phyloP scores from a whole-genome alignment of 371 early-diverging fungal species.

The Saksenaea oblongispora region DNA sequence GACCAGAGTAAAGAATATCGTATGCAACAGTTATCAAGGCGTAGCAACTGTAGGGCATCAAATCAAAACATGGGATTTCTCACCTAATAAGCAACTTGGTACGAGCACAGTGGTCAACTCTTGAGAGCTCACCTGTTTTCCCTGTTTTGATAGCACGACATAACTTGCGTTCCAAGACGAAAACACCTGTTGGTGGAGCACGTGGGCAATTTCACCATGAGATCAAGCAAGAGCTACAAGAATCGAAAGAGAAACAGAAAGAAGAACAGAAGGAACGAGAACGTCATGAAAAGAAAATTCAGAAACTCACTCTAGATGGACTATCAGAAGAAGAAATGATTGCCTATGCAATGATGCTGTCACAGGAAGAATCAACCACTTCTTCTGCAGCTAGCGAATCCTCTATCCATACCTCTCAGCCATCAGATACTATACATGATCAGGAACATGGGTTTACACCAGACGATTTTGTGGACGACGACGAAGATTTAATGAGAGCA shows the following conservation, averaged over 20 bases:
- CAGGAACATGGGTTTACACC: neutral
- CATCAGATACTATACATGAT: neutral
- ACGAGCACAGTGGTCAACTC: neutral
- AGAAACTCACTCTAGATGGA: constrained; percentile 41
- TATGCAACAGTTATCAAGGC: constrained; percentile 48
- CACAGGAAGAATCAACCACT: constrained; percentile 24
- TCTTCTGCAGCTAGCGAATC: neutral
- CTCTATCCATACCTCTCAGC: neutral
- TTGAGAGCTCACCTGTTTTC: neutral
- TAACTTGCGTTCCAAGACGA: constrained; percentile 24
- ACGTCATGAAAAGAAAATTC: constrained; percentile 18
- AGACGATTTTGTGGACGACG: constrained; percentile 30
- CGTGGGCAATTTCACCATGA: constrained; percentile 35
- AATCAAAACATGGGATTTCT: constrained; percentile 54
- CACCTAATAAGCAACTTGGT: constrained; percentile 37
- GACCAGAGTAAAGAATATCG: constrained; percentile 45
- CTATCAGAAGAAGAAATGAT: constrained; percentile 51
- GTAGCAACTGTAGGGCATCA: constrained; percentile 48
- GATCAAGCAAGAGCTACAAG: constrained; percentile 43
- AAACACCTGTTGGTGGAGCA: constrained; percentile 7
- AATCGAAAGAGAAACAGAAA: constrained; percentile 31
- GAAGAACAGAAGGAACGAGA: constrained; percentile 37
- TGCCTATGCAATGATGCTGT: constrained; percentile 52
- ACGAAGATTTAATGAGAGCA: constrained; percentile 45
- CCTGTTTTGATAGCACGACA: constrained; percentile 13